phyloP scores from a whole-genome alignment of 2,329 filamentous ascomycete genomes.

The Ophiocordyceps sinensis region DNA sequence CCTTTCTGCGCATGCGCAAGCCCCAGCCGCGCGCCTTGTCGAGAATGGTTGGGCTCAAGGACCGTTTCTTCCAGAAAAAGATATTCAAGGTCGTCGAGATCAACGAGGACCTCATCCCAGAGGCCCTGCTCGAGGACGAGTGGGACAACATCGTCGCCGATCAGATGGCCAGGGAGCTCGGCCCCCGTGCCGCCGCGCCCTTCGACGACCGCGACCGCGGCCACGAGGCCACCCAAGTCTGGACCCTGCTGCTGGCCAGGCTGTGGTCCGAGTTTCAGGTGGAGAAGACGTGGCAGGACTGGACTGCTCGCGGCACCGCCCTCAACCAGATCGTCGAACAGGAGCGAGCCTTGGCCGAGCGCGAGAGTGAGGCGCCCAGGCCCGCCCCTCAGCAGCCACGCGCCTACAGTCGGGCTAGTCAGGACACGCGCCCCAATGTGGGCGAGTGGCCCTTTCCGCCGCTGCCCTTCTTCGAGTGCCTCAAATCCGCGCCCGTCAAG shows the following conservation, averaged over 20 bases:
- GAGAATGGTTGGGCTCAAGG: conserved; percentile 39
- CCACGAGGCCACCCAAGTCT: background rate
- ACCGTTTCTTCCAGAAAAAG: conserved; percentile 25
- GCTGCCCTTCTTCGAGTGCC: too few relatives aligned
- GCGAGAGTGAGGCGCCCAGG: conserved; percentile 5
- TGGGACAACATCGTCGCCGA: conserved; percentile 29
- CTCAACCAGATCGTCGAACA: conserved; percentile 23
- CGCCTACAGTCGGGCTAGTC: too few relatives aligned
- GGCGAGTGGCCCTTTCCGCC: too few relatives aligned
- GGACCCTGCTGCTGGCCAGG: conserved; percentile 14
- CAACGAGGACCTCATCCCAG: conserved; percentile 18
- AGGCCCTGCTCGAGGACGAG: conserved; percentile 26
- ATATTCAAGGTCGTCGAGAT: conserved; percentile 23
- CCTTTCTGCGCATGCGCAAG: conserved; percentile 53
- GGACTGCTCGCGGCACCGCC: conserved; percentile 25
- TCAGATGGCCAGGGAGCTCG: conserved; percentile 7
- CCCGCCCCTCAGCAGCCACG: too few relatives aligned
- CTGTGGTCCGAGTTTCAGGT: conserved; percentile 18
- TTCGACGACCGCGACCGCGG: too few relatives aligned
- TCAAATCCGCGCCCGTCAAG: too few relatives aligned
- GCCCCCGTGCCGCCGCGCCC: background rate
- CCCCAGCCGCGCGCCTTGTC: conserved; percentile 47
- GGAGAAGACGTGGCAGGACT: conserved; percentile 19
- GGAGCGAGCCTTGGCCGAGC: conserved; percentile 18
- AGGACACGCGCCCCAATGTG: too few relatives aligned